Conservation (phyloP, 1,284 basidiomycete genomes). For the Ceratobasidium papillatum region DNA sequence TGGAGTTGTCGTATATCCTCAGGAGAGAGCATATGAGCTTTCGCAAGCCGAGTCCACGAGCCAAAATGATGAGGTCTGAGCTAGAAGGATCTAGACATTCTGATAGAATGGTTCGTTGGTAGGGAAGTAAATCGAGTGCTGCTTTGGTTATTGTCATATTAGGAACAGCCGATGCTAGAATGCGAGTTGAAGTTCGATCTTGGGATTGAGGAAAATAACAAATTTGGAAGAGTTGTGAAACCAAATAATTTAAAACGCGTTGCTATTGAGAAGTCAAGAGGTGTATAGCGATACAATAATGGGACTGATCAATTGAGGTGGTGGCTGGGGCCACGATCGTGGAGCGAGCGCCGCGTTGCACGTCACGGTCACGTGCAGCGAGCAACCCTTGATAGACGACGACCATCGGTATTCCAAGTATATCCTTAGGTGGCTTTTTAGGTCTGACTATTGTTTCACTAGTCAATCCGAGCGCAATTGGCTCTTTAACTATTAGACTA, state of each 20-base stretch:
- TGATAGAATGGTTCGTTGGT: constrained; percentile 55
- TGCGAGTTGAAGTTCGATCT: neutral
- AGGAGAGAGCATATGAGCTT: constrained; percentile 84
- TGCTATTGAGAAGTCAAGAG: neutral
- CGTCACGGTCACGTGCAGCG: constrained; percentile 7
- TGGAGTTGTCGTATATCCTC: constrained; percentile 91
- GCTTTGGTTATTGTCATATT: constrained; percentile 38
- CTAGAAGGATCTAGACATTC: constrained; percentile 66
- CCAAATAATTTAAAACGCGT: neutral
- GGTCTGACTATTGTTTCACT: neutral
- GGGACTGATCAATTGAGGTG: neutral
- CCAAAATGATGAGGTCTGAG: constrained; percentile 84
- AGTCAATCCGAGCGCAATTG: neutral
- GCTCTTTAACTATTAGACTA: neutral
- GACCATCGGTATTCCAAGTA: neutral
- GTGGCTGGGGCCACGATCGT: neutral
- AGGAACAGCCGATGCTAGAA: neutral
- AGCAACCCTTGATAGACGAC: neutral
- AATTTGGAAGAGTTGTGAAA: neutral
- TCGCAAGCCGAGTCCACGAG: constrained; percentile 86
- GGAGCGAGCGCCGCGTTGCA: neutral
- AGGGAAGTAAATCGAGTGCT: constrained; percentile 50
- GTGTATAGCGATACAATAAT: neutral
- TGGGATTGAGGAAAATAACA: no score
- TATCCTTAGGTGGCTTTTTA: neutral